Percentiles rank a stretch among this genome's conserved stretches.
phyloP scores from a whole-genome alignment of 257 asterid genomes.

The Lycium barbarum region DNA sequence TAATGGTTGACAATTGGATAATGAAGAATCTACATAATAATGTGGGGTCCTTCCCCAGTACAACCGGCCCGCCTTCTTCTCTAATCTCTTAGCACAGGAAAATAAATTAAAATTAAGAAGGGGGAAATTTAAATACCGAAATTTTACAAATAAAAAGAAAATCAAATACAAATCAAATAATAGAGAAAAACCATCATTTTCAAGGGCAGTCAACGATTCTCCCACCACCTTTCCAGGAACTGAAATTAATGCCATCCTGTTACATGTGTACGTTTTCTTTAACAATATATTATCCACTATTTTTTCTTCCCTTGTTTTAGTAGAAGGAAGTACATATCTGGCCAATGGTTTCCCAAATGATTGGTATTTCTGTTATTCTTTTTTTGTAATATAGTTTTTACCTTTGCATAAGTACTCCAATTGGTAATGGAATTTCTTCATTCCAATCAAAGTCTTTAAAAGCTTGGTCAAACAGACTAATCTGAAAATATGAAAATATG shows the following conservation, averaged over 20 bases:
- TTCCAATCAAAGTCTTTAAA: not conserved
- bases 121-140: not conserved
- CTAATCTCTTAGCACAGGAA: slow-evolving; percentile 28
- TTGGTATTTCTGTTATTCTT: slow-evolving; percentile 12
- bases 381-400: not conserved
- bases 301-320: not conserved
- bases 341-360: slow-evolving; percentile 23
- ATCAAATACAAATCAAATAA: slow-evolving; percentile 12
- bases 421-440: not conserved
- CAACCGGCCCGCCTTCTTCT: slow-evolving; percentile 45
- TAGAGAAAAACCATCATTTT: slow-evolving; percentile 35
- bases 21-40: slow-evolving; percentile 25
- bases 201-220: slow-evolving; percentile 37
- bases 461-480: too few relatives aligned
- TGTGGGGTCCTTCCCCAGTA: slow-evolving; percentile 34
- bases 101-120: not conserved
- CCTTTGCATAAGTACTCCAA: not conserved
- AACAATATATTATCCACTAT: not conserved
- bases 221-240: slow-evolving; percentile 28
- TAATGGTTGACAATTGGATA: slow-evolving; percentile 34
- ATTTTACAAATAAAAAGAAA: not conserved
- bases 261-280: not conserved
- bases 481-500: not conserved
- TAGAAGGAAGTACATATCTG: not conserved
- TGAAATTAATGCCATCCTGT: slow-evolving; percentile 30